These are phyloP conservation scores for Kalmusia sp. DNA, from an alignment of 2,329 filamentous ascomycete species.

Conservation along the genomic window DNA sequence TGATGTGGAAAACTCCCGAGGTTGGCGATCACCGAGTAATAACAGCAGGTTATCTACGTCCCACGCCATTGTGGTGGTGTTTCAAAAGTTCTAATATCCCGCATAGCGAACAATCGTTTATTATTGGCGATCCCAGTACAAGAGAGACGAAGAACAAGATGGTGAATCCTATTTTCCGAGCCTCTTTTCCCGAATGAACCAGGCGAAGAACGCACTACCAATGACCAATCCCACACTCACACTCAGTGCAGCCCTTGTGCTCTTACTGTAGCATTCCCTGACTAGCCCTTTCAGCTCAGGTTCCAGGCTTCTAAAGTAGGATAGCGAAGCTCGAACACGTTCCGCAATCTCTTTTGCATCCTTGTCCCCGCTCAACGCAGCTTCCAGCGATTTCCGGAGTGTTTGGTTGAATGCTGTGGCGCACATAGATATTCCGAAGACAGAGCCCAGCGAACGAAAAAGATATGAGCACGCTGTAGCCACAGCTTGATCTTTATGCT, in stretches of 20 bases:
- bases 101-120: no score
- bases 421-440: slow-evolving; percentile 71
- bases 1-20: no score
- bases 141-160: no score
- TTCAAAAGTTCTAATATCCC: no score
- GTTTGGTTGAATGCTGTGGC: slow-evolving; percentile 76
- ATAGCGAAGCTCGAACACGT: slow-evolving; percentile 72
- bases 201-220: slow-evolving; percentile 55
- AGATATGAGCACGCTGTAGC: slow-evolving; percentile 82
- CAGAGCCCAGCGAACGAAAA: slow-evolving; percentile 75
- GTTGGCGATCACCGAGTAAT: no score
- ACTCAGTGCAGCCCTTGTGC: slow-evolving; percentile 59
- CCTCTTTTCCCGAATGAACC: slow-evolving; percentile 54
- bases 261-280: slow-evolving; percentile 69
- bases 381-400: slow-evolving; percentile 64
- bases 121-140: no score
- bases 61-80: no score
- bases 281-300: slow-evolving; percentile 67
- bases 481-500: slow-evolving; percentile 72
- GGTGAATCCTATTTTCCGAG: slow-evolving; percentile 25
- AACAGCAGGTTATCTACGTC: no score
- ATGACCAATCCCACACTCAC: slow-evolving; percentile 59
- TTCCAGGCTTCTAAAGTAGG: slow-evolving; percentile 71
- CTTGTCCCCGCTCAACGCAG: slow-evolving; percentile 61
- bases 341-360: slow-evolving; percentile 72